Conservation (phyloP, 139 green algal genomes). For the Deuterostichococcus epilithicus region DNA sequence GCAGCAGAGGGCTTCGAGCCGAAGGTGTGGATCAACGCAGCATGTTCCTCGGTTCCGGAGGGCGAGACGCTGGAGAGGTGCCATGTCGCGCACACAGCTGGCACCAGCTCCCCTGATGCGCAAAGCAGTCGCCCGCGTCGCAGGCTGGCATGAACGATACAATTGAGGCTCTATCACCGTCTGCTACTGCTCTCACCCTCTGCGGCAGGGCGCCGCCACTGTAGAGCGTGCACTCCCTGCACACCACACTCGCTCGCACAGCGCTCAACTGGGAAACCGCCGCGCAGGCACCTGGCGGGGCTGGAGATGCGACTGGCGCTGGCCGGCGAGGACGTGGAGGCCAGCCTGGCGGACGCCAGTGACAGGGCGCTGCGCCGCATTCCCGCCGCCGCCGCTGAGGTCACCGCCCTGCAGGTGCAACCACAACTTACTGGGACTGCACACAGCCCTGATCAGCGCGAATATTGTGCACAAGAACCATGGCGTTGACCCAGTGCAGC, state of each 20-base stretch:
- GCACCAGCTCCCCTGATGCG: no score
- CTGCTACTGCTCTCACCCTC: no score
- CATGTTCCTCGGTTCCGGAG: slow-evolving; percentile 16
- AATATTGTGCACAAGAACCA: no score
- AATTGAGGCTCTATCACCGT: no score
- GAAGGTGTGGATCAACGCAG: slow-evolving; percentile 58
- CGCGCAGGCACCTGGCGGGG: slow-evolving; percentile 60
- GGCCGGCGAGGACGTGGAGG: slow-evolving; percentile 71
- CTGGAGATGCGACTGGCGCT: slow-evolving; percentile 82
- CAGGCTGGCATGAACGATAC: no score
- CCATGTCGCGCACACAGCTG: no score
- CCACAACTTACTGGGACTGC: no score
- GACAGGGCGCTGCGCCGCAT: slow-evolving; percentile 66
- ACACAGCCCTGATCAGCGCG: not conserved
- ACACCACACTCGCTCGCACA: not conserved
- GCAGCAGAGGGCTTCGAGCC: slow-evolving; percentile 49
- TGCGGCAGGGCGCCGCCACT: not conserved
- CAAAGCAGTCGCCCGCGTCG: no score
- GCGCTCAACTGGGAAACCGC: not conserved
- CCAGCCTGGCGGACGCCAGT: slow-evolving; percentile 59
- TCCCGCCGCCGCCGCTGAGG: slow-evolving; percentile 79
- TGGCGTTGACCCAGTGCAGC: no score
- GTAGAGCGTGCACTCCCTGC: not conserved
- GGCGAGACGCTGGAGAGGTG: slow-evolving; percentile 60
- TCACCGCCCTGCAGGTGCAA: slow-evolving; percentile 42